A percentile compares a stretch with the other conserved stretches of the same genome.
These are phyloP conservation scores for Calonectria multiphialidica DNA, from an alignment of 2,329 filamentous ascomycete genomes.

Conservation along the genomic window DNA sequence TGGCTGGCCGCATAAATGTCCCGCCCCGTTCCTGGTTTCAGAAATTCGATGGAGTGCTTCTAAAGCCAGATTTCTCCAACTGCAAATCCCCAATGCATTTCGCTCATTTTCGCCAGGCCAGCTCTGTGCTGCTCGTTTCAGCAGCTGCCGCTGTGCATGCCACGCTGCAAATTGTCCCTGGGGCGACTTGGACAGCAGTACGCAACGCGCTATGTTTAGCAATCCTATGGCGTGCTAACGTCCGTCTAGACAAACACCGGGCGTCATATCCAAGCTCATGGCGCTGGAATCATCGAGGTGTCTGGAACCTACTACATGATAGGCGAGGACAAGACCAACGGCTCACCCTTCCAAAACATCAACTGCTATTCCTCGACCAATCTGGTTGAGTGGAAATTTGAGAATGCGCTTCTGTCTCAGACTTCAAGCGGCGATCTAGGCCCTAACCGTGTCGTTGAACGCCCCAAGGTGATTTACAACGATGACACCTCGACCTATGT, in stretches of 20 bases:
- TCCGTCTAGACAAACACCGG: slow-evolving; percentile 54
- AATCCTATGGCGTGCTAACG: background rate
- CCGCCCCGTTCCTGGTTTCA: background rate
- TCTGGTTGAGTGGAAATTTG: slow-evolving; percentile 74
- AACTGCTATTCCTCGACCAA: slow-evolving; percentile 76
- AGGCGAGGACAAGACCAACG: slow-evolving; percentile 77
- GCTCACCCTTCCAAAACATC: slow-evolving; percentile 71
- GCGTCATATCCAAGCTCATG: slow-evolving; percentile 75
- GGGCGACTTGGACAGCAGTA: slow-evolving; percentile 61
- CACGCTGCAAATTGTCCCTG: slow-evolving; percentile 50
- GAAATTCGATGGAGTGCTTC: background rate
- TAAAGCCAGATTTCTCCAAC: background rate
- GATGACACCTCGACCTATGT: slow-evolving; percentile 73
- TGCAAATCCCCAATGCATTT: background rate
- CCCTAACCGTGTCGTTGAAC: slow-evolving; percentile 72
- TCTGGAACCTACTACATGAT: slow-evolving; percentile 74
- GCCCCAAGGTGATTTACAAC: slow-evolving; percentile 78
- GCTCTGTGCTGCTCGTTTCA: background rate
- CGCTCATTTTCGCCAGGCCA: background rate
- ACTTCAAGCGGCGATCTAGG: slow-evolving; percentile 67
- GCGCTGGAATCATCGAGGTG: slow-evolving; percentile 70
- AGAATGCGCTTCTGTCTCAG: slow-evolving; percentile 68
- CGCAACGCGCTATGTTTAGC: background rate
- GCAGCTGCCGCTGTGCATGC: background rate
- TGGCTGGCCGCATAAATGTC: background rate